Conservation (phyloP, 2,329 filamentous ascomycete species). For the Aspergillus pseudoterreus region DNA sequence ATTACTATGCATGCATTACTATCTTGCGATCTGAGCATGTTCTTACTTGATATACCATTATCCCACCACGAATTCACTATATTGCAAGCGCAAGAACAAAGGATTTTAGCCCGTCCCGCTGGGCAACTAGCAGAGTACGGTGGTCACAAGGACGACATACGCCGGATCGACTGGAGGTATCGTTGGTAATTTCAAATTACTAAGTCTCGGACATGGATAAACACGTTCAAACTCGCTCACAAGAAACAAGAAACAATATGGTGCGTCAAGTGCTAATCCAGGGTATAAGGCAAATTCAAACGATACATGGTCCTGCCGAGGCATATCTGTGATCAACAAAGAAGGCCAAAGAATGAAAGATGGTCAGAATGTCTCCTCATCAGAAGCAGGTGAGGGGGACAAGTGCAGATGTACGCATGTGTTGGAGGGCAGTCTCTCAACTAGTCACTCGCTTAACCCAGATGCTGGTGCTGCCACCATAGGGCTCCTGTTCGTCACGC, state of each 20-base stretch:
- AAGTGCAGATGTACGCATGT: not conserved
- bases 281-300: slow-evolving; percentile 9
- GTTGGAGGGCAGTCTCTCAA: slow-evolving; percentile 33
- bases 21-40: not conserved
- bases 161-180: too few species aligned
- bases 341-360: not conserved
- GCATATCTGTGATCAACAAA: slow-evolving; percentile 4
- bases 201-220: too few species aligned
- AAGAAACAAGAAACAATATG: too few species aligned
- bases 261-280: slow-evolving; percentile 7
- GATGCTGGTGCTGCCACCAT: slow-evolving; percentile 55
- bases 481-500: slow-evolving; percentile 57
- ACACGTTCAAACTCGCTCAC: too few species aligned
- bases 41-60: not conserved
- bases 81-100: too few species aligned
- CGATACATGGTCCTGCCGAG: slow-evolving; percentile 5
- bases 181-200: too few species aligned
- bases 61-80: too few species aligned
- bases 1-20: slow-evolving; percentile 10
- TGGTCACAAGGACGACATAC: too few species aligned
- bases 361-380: not conserved
- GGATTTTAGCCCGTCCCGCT: too few species aligned
- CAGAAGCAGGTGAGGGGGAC: slow-evolving; percentile 5
- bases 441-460: slow-evolving; percentile 77
- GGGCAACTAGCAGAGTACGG: too few species aligned